Conservation (phyloP, 2,329 filamentous ascomycete species). For the Aspergillus sp. region DNA sequence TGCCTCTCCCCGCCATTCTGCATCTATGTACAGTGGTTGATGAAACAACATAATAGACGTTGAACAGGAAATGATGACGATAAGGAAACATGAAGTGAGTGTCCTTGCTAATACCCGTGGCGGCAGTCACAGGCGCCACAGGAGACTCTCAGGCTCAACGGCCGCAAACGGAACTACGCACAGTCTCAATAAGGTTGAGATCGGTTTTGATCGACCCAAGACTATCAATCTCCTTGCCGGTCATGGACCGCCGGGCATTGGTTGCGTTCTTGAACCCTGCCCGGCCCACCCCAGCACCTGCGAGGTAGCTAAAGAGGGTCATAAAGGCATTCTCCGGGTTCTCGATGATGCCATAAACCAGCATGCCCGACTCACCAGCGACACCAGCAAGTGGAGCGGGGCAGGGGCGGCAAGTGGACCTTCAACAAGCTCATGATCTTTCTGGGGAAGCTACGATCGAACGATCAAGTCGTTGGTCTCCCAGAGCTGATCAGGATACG, state of each 20-base stretch:
- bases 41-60: too few relatives aligned
- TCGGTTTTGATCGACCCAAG: not conserved
- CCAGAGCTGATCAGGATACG: too few relatives aligned
- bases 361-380: not conserved
- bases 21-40: too few relatives aligned
- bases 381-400: not conserved
- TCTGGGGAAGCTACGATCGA: too few relatives aligned
- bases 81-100: too few relatives aligned
- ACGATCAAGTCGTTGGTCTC: too few relatives aligned
- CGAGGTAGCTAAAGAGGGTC: not conserved
- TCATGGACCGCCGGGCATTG: constrained; percentile 1
- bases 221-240: not conserved
- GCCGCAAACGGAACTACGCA: not conserved
- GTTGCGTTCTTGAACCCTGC: not conserved
- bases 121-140: too few relatives aligned
- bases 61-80: too few relatives aligned
- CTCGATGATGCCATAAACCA: not conserved
- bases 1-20: too few relatives aligned
- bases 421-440: too few relatives aligned
- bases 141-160: too few relatives aligned
- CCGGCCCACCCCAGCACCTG: not conserved
- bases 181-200: not conserved
- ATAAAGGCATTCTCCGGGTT: not conserved
- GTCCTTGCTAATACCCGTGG: too few relatives aligned
- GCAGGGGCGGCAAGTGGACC: not conserved